Evolutionary conservation across 1,139 yeast species (phyloP).

Genomic region (Spathaspora jeffriesii): DNA sequence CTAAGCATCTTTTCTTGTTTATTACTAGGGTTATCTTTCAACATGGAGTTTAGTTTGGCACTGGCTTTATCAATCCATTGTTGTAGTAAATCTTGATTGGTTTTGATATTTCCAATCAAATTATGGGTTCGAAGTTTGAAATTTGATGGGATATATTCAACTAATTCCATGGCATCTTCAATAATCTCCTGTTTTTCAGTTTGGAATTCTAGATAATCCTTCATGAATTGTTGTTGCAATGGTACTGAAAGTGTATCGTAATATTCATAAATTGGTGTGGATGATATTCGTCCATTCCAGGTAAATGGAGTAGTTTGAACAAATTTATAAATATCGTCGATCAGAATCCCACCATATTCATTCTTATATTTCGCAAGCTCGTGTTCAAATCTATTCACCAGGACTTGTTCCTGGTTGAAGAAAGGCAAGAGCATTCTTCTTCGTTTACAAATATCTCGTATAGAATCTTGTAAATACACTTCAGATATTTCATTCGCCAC

Average conservation of each 20-base stretch:
- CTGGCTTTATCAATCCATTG: conserved; percentile 8
- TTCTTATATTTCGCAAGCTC: conserved; percentile 18
- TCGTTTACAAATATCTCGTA: conserved; percentile 9
- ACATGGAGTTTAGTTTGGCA: conserved; percentile 14
- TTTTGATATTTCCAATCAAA: neutral
- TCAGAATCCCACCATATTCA: conserved; percentile 20
- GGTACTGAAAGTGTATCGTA: conserved; percentile 7
- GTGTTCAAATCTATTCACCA: neutral
- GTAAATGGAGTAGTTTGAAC: conserved; percentile 14
- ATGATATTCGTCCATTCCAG: conserved; percentile 9
- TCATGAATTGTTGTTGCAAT: conserved; percentile 19
- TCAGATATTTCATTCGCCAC: conserved; percentile 3
- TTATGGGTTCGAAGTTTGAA: neutral
- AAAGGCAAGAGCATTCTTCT: conserved; percentile 3
- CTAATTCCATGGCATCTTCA: conserved; percentile 15
- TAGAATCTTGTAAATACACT: conserved; percentile 3
- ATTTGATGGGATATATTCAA: neutral
- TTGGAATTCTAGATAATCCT: conserved; percentile 24
- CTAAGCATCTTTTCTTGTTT: conserved; percentile 7
- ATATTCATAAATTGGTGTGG: conserved; percentile 6
- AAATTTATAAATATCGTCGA: conserved; percentile 21
- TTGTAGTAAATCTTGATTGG: neutral
- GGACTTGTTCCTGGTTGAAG: neutral
- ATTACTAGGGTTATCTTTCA: conserved; percentile 10
- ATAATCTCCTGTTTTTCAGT: conserved; percentile 23